Base-by-base conservation (phyloP, 1,139 yeast species). In the Saccharomyces uvarum region DNA sequence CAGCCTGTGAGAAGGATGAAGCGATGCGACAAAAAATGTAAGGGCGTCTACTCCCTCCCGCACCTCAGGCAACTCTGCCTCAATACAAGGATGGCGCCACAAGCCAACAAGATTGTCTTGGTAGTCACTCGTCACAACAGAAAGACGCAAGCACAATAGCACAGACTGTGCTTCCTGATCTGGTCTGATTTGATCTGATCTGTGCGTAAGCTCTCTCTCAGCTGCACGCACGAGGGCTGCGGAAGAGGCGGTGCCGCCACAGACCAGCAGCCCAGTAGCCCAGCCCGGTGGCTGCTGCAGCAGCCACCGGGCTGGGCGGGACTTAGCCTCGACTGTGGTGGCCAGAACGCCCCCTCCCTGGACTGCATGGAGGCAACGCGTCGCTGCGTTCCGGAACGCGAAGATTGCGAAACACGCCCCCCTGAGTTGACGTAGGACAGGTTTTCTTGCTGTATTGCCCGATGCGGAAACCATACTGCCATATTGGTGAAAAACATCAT, bases 371-470 rank as follows among this genome's bases (percentile, higher is more conserved):
- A 24, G 26, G 26, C 26, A 24, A 24, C 26, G 26, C 26, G 26
- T 24, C 26, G 26, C 11, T 33, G 21, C 24, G 44, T 38, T 38
- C 44, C 11, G 13, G 44, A 38, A 38, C 44, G n/a, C 44, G 44
- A 38, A 38, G 44, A 38, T 38, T 38, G 44, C 44, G 44, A 38
- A 38, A 38, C 44, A 38, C 44, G 44, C 44, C 44, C 3, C 44
- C n/a, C 21, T 4, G 13, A 16, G 6, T 13, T 16, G 44, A 16
- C 21, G 44, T 19, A 38, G 44, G 1, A 19, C n/a, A 8, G 8
- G 16, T 3, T 16, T 16, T 9, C 6, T 38, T 16, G 13, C 44
- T 9, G 3, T 38, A 38, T 38, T 38, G 44, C 44, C 44, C 6
- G 11, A 38, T 38, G 7, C 44, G 24, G 44, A 38, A 38, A 38